Evolutionary conservation across 331 rosid genomes (phyloP), one percentile per base, ranked within the genome.

Genomic region (Acacia concinna): DNA sequence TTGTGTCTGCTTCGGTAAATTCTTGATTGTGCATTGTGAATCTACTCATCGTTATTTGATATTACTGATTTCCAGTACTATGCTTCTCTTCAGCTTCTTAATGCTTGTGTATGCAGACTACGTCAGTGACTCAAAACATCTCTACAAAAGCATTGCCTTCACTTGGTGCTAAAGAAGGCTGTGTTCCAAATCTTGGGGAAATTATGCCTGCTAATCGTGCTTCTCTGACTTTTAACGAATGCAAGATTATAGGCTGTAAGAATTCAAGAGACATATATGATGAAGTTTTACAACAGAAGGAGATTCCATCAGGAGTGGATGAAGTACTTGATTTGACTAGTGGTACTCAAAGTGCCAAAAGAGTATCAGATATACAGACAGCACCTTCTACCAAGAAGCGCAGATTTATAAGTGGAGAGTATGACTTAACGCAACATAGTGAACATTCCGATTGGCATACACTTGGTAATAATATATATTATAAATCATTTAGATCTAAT

Each of bases 121-220:
- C 82, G 38, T 77, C 83, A 67, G 49, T 73, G 72, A 67, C 81
- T 81, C 85, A 71, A 76, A 84, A 85, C 83, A 67, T 59, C 60
- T 43, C 84, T 68, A 54, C 65, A 30, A 83, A 84, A 82, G 81
- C 84, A 56, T 56, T 87, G 68, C 74, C 88, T 81, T 82, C 74
- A 52, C 63, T 63, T 73, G 81, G 71, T 78, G 81, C 78, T 57
- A 86, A 82, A 82, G 81, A 72, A 30, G 86, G 82, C 30, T 46
- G 46, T 65, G 38, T 74, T 57, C 87, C 89, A 65, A 78, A 79
- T 81, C 71, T 81, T 78, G 87, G 84, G 71, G 80, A 90, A 81
- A 80, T 91, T 73, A 82, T 87, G 74, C 97, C 99, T 51, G 99
- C 99, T 69, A 95, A 95, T 76, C 92, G 87, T 74, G 86, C 97